Percentiles rank a stretch among this genome's conserved stretches.
Conservation (phyloP, 129 eudicot genomes). For the Ambrosia artemisiifolia region DNA sequence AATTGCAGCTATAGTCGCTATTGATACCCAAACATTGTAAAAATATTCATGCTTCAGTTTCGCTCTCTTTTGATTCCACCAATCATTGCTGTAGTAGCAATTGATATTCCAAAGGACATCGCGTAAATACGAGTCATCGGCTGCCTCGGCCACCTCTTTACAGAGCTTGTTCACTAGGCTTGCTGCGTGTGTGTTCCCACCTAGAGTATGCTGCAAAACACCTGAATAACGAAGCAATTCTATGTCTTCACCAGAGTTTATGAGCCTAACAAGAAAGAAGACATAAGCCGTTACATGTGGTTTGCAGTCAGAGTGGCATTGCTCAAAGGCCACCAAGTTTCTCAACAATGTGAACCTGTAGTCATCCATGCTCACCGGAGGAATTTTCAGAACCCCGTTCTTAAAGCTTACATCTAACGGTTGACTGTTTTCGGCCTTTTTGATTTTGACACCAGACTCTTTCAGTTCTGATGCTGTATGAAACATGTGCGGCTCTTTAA, state of each 20-base stretch:
- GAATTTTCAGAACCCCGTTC: constrained; percentile 29
- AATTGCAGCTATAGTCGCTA: constrained; percentile 28
- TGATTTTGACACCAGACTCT: constrained; percentile 27
- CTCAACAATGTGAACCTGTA: constrained; percentile 34
- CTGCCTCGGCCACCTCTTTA: constrained; percentile 33
- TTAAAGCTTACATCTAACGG: constrained; percentile 30
- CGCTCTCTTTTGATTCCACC: constrained; percentile 17
- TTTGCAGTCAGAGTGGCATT: constrained; percentile 26
- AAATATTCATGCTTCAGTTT: constrained; percentile 32
- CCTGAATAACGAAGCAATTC: constrained; percentile 41
- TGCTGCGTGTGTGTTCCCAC: constrained; percentile 42
- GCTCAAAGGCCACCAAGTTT: constrained; percentile 50
- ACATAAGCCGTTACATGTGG: constrained; percentile 41
- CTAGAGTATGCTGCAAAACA: constrained; percentile 39
- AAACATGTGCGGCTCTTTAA: constrained; percentile 34
- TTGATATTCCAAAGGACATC: constrained; percentile 33
- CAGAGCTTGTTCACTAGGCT: constrained; percentile 39
- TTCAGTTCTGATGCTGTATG: constrained; percentile 25
- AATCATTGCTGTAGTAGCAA: constrained; percentile 22
- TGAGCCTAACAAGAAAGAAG: constrained; percentile 39
- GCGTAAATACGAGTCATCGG: constrained; percentile 34
- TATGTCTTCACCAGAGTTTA: constrained; percentile 36
- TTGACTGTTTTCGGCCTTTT: constrained; percentile 14
- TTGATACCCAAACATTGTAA: constrained; percentile 32
- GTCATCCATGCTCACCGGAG: constrained; percentile 35